Evolutionary conservation across 2,329 filamentous ascomycete species (phyloP), one percentile per base, ranked within the genome.

Genomic region (Colletotrichum noveboracense): DNA sequence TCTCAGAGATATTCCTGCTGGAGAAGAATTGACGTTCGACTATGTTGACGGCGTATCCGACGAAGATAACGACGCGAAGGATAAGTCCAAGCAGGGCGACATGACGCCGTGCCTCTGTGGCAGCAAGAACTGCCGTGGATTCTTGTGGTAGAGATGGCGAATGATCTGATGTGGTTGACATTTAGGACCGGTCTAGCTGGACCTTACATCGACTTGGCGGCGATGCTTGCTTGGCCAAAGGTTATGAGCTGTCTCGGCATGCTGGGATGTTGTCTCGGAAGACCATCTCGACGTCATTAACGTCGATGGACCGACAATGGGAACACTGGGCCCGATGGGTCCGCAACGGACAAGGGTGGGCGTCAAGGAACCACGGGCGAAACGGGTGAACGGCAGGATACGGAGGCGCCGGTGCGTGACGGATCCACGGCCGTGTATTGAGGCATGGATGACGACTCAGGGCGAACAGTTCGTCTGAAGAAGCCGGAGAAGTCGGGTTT

Each of bases 11-110:
- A 94, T 96, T 32, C 84, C 86, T 0, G 88, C 89, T 1, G 91
- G 90, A 3, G 91, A 93, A 36, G 94, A 97, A 82, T 84, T 97
- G 36, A 96, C 93, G 0, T 96, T 97, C 81, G 94, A 96, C 80
- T 97, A 97, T 79, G 88, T 94, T 7, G 93, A 94, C 78, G 92
- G 92, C 10, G 88, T 91, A 28, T 89, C 90, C 10, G 86, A 87
- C 24, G 82, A 86, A 30, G 84, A 86, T 14, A 84, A 87, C 36
- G 88, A 91, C 71, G 88, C 88, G 2, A 86, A 88, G 3, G 87
- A 91, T 55, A 86, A 86, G 36, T 86, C 85, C 76, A 85, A 85
- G 65, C 85, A 81, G 12, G 84, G 86, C 76, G 87, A 90, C 74
- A 92, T 92, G 91, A 89, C 88, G 7, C 83, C 77, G 71, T 93